phyloP scores from a whole-genome alignment of 1,284 basidiomycete species.

The Tausonia pullulans region DNA sequence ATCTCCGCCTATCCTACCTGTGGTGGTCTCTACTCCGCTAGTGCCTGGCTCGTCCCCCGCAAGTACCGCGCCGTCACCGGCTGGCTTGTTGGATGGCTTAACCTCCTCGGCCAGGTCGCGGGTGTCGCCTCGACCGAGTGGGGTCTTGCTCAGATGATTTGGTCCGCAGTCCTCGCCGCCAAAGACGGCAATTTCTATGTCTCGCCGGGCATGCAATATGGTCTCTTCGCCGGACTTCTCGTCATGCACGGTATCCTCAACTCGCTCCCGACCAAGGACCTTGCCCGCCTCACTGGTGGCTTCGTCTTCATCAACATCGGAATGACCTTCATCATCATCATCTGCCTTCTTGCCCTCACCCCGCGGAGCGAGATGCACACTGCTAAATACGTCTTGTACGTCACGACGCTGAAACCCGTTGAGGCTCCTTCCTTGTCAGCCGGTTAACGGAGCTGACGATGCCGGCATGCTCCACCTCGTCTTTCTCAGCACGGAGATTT shows the following conservation, averaged over 20 bases:
- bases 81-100: conserved; percentile 67
- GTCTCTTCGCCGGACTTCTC: conserved; percentile 42
- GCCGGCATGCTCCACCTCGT: conserved; percentile 43
- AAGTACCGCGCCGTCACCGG: conserved; percentile 49
- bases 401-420: not conserved
- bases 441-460: not conserved
- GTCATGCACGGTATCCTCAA: conserved; percentile 51
- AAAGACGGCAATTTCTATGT: conserved; percentile 30
- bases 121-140: conserved; percentile 54
- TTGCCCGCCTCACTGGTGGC: conserved; percentile 56
- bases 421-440: not conserved
- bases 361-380: conserved; percentile 67
- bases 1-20: conserved; percentile 20
- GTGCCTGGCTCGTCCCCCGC: conserved; percentile 16
- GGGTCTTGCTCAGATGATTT: conserved; percentile 79
- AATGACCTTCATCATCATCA: conserved; percentile 51
- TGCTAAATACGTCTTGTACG: conserved; percentile 58
- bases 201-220: conserved; percentile 45
- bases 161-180: conserved; percentile 32
- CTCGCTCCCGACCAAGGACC: conserved; percentile 65
- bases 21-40: conserved; percentile 28
- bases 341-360: conserved; percentile 69
- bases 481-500: conserved; percentile 18
- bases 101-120: conserved; percentile 56
- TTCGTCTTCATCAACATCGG: conserved; percentile 14